Evolutionary conservation across 2,329 filamentous ascomycete genomes (phyloP).

Genomic region (Claviceps sp.): DNA sequence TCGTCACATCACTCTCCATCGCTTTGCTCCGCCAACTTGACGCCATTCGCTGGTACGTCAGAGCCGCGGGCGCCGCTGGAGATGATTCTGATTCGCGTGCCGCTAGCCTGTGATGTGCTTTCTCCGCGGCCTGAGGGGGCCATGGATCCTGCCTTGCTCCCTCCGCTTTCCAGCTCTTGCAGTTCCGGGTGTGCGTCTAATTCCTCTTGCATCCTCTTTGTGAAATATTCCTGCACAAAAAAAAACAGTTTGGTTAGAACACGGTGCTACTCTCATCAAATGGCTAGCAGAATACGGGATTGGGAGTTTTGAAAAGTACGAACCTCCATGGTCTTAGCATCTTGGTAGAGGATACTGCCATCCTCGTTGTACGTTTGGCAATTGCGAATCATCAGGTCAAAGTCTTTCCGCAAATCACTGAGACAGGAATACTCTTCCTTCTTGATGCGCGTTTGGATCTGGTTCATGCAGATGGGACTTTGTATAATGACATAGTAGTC

Average conservation of each 20-base stretch:
- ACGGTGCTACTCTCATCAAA: background rate
- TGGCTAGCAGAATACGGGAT: background rate
- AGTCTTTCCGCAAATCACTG: conserved; percentile 68
- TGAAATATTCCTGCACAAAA: conserved; percentile 39
- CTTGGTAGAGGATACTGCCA: conserved; percentile 77
- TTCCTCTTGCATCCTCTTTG: conserved; percentile 38
- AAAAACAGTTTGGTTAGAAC: background rate
- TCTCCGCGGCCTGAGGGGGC: conserved; percentile 37
- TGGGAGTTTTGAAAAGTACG: conserved; percentile 16
- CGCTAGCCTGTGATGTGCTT: conserved; percentile 52
- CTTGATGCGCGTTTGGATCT: conserved; percentile 90
- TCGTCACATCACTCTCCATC: conserved; percentile 33
- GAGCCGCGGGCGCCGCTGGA: conserved; percentile 21
- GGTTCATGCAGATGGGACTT: conserved; percentile 89
- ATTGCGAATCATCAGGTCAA: conserved; percentile 75
- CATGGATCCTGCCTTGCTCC: conserved; percentile 19
- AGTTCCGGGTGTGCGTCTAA: conserved; percentile 41
- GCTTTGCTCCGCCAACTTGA: conserved; percentile 30
- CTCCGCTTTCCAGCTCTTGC: conserved; percentile 38
- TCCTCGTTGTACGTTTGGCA: conserved; percentile 96
- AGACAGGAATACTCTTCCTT: conserved; percentile 81
- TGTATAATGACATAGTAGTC: conserved; percentile 94
- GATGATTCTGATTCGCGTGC: conserved; percentile 59
- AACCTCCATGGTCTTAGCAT: conserved; percentile 89
- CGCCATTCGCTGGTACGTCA: conserved; percentile 22